phyloP scores from a whole-genome alignment of 2,329 filamentous ascomycete genomes.

The Endoconidiophora polonica region DNA sequence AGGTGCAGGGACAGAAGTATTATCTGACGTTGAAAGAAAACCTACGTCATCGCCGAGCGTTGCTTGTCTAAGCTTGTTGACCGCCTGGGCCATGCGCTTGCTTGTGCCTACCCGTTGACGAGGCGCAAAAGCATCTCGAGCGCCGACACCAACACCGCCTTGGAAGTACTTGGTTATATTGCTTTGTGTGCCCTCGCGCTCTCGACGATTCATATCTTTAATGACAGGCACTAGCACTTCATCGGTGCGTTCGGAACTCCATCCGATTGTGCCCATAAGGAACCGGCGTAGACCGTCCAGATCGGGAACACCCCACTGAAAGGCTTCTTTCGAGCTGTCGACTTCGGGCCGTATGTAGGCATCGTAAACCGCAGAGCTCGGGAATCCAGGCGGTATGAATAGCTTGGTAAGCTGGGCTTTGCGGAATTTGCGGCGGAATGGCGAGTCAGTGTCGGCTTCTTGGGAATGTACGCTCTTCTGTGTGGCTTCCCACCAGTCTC shows the following conservation, averaged over 20 bases:
- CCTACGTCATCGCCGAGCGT: constrained; percentile 1
- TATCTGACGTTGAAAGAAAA: neutral
- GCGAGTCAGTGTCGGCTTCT: constrained; percentile 38
- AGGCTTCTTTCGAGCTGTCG: constrained; percentile 57
- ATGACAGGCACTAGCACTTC: constrained; percentile 94
- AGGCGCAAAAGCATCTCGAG: constrained; percentile 51
- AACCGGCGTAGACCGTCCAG: constrained; percentile 70
- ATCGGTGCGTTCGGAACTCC: constrained; percentile 80
- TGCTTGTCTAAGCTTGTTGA: constrained; percentile 41
- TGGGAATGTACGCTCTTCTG: constrained; percentile 51
- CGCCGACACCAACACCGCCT: constrained; percentile 53
- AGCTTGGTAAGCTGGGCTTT: constrained; percentile 65
- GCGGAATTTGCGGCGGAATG: constrained; percentile 76
- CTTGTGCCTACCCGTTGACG: constrained; percentile 49
- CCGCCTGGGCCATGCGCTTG: constrained; percentile 59
- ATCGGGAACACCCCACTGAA: constrained; percentile 94
- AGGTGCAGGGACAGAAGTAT: neutral
- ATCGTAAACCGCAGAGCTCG: constrained; percentile 57
- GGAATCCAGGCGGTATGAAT: constrained; percentile 69
- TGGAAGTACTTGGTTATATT: constrained; percentile 93
- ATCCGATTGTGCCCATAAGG: constrained; percentile 83
- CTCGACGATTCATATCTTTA: constrained; percentile 79
- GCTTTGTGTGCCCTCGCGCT: constrained; percentile 78
- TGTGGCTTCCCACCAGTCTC: constrained; percentile 71
- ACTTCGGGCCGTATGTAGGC: constrained; percentile 82